Evolutionary conservation across 2,329 filamentous ascomycete species (phyloP).

Genomic region (Trichophyton verrucosum): DNA sequence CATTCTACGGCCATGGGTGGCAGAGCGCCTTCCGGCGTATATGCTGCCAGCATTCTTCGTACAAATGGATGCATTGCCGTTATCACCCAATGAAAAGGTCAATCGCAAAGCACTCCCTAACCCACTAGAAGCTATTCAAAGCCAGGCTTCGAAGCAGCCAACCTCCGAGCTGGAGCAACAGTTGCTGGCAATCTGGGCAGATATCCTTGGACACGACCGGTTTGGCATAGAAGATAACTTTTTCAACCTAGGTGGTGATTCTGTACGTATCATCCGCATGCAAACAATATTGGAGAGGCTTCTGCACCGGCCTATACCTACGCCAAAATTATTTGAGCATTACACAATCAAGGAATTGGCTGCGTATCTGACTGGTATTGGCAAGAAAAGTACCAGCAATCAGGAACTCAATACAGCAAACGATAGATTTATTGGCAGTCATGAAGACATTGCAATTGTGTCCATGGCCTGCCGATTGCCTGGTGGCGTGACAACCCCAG

Average conservation of each 20-base stretch:
- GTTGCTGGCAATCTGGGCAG: constrained; percentile 5
- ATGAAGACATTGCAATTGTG: constrained; percentile 6
- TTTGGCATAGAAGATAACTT: constrained; percentile 8
- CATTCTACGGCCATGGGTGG: constrained; percentile 1
- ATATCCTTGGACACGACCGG: constrained; percentile 6
- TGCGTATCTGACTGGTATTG: not conserved
- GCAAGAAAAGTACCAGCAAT: not conserved
- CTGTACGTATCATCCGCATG: constrained; percentile 4
- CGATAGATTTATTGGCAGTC: not conserved
- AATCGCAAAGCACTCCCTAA: constrained; percentile 18
- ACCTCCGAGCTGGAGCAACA: constrained; percentile 5
- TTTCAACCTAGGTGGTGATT: constrained; percentile 11
- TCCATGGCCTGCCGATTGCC: constrained; percentile 7
- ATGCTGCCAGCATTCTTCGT: constrained; percentile 31
- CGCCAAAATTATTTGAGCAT: constrained; percentile 4
- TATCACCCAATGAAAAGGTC: constrained; percentile 23
- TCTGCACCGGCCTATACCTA: not conserved
- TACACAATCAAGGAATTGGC: constrained; percentile 5
- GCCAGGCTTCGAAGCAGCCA: not conserved
- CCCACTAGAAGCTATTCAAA: constrained; percentile 2
- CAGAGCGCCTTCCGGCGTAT: constrained; percentile 18
- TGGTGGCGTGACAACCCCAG: constrained; percentile 1
- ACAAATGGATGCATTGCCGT: constrained; percentile 22
- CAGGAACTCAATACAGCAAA: not conserved
- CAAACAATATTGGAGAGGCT: not conserved